Evolutionary conservation across 2,329 filamentous ascomycete species (phyloP).

Genomic region (Trichocomaceae sp.): DNA sequence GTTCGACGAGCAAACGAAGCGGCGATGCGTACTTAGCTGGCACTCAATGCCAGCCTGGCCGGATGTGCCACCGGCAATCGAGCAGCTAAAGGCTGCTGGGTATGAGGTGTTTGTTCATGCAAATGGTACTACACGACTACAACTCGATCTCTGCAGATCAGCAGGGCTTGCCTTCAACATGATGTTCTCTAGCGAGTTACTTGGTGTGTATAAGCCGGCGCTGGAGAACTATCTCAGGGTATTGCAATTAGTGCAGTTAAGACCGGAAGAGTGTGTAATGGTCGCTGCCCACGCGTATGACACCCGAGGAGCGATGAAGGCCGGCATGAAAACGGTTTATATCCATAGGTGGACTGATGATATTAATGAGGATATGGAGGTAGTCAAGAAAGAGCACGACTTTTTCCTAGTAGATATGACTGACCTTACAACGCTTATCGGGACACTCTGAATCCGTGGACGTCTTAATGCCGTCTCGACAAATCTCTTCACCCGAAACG

Average conservation of each 20-base stretch:
- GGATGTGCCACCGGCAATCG: constrained; percentile 42
- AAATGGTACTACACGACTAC: constrained; percentile 51
- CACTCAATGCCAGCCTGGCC: constrained; percentile 48
- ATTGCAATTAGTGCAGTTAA: constrained; percentile 39
- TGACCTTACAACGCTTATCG: constrained; percentile 14
- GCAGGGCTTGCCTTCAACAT: constrained; percentile 46
- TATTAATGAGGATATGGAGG: constrained; percentile 40
- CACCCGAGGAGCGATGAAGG: constrained; percentile 41
- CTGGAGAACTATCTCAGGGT: constrained; percentile 43
- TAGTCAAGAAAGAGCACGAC: constrained; percentile 38
- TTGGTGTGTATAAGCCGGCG: constrained; percentile 46
- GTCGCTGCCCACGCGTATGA: constrained; percentile 53
- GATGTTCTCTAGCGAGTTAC: constrained; percentile 48
- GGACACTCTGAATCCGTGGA: background rate
- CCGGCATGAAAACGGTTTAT: constrained; percentile 49
- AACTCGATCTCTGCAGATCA: constrained; percentile 47
- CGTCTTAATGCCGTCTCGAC: background rate
- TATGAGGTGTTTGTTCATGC: constrained; percentile 47
- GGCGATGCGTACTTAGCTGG: constrained; percentile 37
- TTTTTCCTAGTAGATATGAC: constrained; percentile 25
- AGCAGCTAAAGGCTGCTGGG: constrained; percentile 30
- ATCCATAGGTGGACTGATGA: constrained; percentile 51
- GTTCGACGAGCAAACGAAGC: constrained; percentile 17
- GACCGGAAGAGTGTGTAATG: constrained; percentile 45
- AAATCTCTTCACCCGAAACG: background rate